Evolutionary conservation across 1,284 basidiomycete genomes (phyloP), one percentile per base, ranked within the genome.

Genomic region (Melampsora americana): DNA sequence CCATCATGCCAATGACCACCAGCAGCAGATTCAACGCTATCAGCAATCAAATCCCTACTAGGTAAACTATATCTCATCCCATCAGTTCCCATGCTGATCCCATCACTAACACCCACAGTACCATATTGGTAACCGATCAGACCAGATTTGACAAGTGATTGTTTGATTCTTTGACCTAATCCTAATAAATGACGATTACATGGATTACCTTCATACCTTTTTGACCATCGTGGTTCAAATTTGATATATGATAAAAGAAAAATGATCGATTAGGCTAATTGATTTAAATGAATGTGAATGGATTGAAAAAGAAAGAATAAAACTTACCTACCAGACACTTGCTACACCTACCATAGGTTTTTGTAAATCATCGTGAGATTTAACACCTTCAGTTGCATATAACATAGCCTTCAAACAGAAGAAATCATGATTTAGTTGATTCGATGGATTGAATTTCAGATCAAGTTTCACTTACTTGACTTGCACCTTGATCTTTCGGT

Each of bases 1-100:
- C 92, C 95, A 82, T 98, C 95, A n/a, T 98, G 88, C 88, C 94
- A 96, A 84, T 99, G 95, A 7, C 94, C 95, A 39, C 92, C 93
- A n/a, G 91, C 95, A 42, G 93, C 94, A 73, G 82, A 77, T 80
- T 80, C 79, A 68, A 81, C 78, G 44, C 90, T 92, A 81, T 95
- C 93, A 26, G 92, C 93, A 79, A 95, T 95, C 70, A 95, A 83
- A 82, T 95, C 93, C 74, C 93, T 89, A 84, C 88, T 91, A 26
- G 93, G 93, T 32, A 95, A 85, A 64, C 91, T 93, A 84, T 93
- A 97, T 56, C 89, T 89, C 95, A 97, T 80, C 79, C 90, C 93
- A 59, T 85, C 85, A 1, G 93, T 95, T 78, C 95, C 95, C 90
- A 96, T 98, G 83, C 92, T 95, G 84, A 99, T 98, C 53, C 93